Conservation (phyloP, 306 rosid genomes). For the Aeschynomene evenia region DNA sequence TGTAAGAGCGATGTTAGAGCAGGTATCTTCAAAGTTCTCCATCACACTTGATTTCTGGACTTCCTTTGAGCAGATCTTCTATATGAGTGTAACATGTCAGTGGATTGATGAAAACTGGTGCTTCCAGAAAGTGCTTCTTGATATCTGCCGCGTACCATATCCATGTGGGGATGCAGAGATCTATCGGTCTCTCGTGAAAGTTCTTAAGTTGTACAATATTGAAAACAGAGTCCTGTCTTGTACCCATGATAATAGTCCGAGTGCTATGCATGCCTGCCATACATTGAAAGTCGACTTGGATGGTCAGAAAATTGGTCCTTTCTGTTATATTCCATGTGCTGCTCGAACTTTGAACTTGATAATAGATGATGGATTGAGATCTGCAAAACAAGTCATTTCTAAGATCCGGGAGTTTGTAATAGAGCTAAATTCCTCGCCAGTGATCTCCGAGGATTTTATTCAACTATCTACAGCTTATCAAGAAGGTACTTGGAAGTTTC, state of each 20-base stretch:
- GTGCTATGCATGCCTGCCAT: constrained; percentile 74
- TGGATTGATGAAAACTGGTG: constrained; percentile 95
- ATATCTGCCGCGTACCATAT: constrained; percentile 74
- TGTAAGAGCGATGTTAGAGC: constrained; percentile 67
- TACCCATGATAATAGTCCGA: constrained; percentile 83
- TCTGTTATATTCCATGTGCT: constrained; percentile 91
- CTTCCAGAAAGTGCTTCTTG: constrained; percentile 83
- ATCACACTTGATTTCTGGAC: constrained; percentile 90
- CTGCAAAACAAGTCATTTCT: constrained; percentile 55
- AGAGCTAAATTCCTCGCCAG: constrained; percentile 67
- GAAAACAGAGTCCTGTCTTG: constrained; percentile 84
- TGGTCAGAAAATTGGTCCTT: constrained; percentile 74
- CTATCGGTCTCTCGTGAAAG: constrained; percentile 60
- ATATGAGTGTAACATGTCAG: constrained; percentile 87
- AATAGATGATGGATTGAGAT: constrained; percentile 84
- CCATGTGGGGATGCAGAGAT: constrained; percentile 81
- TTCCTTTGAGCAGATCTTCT: constrained; percentile 74
- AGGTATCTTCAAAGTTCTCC: constrained; percentile 75
- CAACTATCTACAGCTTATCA: constrained; percentile 71
- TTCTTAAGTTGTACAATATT: constrained; percentile 75
- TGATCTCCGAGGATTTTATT: constrained; percentile 72
- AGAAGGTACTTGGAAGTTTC: constrained; percentile 90
- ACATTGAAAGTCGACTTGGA: constrained; percentile 70
- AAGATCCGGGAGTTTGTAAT: constrained; percentile 82
- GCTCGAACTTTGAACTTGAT: constrained; percentile 81